Percentiles rank a stretch among this genome's conserved stretches.
phyloP scores from a whole-genome alignment of 768 basidiomycete genomes.

The Russula sp. region DNA sequence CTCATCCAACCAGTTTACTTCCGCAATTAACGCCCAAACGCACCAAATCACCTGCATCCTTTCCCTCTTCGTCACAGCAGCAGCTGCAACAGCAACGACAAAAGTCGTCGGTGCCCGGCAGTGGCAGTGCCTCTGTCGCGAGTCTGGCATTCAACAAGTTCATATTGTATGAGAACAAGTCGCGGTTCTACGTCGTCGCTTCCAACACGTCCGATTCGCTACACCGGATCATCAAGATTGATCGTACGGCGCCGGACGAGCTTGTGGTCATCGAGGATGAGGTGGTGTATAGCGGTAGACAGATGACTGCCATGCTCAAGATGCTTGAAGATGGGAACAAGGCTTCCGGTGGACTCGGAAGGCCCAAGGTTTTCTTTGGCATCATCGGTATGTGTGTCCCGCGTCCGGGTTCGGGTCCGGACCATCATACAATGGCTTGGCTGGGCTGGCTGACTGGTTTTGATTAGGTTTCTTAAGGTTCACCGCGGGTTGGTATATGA shows the following conservation, averaged over 20 bases:
- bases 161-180: slow-evolving; percentile 88
- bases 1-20: not conserved
- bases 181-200: slow-evolving; percentile 88
- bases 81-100: not conserved
- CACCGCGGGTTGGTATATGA: slow-evolving; percentile 95
- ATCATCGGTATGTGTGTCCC: slow-evolving; percentile 59
- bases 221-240: slow-evolving; percentile 91
- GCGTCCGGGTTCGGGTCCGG: no score
- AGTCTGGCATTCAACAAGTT: slow-evolving; percentile 65
- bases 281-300: slow-evolving; percentile 80
- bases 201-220: slow-evolving; percentile 85
- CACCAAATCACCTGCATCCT: not conserved
- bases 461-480: slow-evolving; percentile 82
- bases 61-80: not conserved
- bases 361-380: slow-evolving; percentile 73
- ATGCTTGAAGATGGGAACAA: slow-evolving; percentile 97
- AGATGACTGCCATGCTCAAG: slow-evolving; percentile 87
- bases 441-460: not conserved
- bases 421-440: not conserved
- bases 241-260: slow-evolving; percentile 75
- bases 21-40: not conserved
- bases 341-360: slow-evolving; percentile 81
- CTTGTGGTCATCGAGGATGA: slow-evolving; percentile 83
- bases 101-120: not conserved
- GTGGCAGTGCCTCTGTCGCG: not conserved